Conservation (phyloP, 202 grass and related monocot genomes). For the Eragrostis tef region DNA sequence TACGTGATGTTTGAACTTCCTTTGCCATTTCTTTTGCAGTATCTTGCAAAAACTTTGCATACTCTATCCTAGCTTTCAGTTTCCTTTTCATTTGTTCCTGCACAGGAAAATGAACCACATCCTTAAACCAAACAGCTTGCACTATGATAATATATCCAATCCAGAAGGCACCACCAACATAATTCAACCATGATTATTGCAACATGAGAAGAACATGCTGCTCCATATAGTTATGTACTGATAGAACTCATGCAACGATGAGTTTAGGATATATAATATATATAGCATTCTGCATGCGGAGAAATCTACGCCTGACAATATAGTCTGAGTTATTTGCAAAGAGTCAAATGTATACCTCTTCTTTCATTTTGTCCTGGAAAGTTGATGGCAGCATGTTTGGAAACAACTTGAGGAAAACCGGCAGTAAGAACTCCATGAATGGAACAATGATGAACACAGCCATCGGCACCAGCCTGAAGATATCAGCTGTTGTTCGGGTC, state of each 20-base stretch:
- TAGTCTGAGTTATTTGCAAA: conserved; percentile 14
- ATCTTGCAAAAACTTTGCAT: conserved; percentile 99
- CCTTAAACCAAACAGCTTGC: conserved; percentile 33
- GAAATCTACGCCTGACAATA: conserved; percentile 12
- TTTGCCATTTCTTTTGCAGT: conserved; percentile 98
- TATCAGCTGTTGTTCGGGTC: conserved; percentile 90
- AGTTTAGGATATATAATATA: conserved; percentile 30
- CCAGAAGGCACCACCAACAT: neutral
- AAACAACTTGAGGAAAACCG: conserved; percentile 86
- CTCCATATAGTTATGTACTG: conserved; percentile 1
- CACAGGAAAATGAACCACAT: conserved; percentile 38
- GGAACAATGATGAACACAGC: conserved; percentile 96
- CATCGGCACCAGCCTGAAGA: conserved; percentile 92
- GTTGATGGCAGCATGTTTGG: conserved; percentile 98
- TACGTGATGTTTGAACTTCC: conserved; percentile 84
- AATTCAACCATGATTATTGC: conserved; percentile 20
- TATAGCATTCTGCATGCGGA: conserved; percentile 23
- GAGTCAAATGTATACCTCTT: conserved; percentile 63
- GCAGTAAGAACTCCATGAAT: conserved; percentile 97
- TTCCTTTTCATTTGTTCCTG: conserved; percentile 95
- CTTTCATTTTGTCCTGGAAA: conserved; percentile 98
- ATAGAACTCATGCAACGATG: conserved; percentile 3
- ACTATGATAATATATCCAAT: neutral
- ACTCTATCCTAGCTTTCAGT: conserved; percentile 90
- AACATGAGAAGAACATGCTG: conserved; percentile 22